Base-by-base conservation (phyloP, 2,329 filamentous ascomycete genomes). In the Akanthomyces muscarius region DNA sequence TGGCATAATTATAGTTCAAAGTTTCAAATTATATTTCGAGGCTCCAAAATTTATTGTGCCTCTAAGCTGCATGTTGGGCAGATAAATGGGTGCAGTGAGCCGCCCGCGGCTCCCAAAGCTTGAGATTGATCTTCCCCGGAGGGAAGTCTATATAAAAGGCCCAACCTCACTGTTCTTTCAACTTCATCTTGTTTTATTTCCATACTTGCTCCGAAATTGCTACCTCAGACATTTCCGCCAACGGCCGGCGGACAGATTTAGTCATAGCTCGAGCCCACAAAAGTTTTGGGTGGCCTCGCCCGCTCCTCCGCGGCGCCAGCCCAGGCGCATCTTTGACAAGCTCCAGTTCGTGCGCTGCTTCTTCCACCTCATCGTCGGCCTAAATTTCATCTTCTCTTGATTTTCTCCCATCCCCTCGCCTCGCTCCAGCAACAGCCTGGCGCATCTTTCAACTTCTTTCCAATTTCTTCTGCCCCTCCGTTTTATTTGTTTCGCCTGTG, bases 151-250 rank as follows among this genome's bases (percentile, higher is more conserved):
- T 41, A 36, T 11, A 36, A 36, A 36, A 36, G 7, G 33, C 7
- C 7, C 33, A 36, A 3, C 33, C 33, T 36, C 33, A 36, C 7
- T 36, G 8, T 36, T 11, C 7, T 36, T 2, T 11, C 33, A 7
- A 36, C 33, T 36, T 36, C 33, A 7, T 36, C 10, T 36, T 11
- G 33, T 36, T 36, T 16, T 16, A 11, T 41, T 41, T 41, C 38
- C 13, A 16, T 41, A 41, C 23, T 25, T 4, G 45, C 33, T 21
- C 21, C 38, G 45, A 36, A 64, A 52, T 65, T 71, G 66, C 65
- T 72, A 68, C 70, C 70, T 72, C 70, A 71, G 70, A 69, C 71
- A 72, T 47, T 18, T 21, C 28, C 33, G 42, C n/a, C 42, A 55
- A 50, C 50, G 25, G 28, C 11, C 25, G 38, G 41, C 45, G n/a